A percentile compares a stretch with the other conserved stretches of the same genome.
These are phyloP conservation scores for Biscutella auriculata DNA, from an alignment of 441 rosid species.

Conservation along the genomic window DNA sequence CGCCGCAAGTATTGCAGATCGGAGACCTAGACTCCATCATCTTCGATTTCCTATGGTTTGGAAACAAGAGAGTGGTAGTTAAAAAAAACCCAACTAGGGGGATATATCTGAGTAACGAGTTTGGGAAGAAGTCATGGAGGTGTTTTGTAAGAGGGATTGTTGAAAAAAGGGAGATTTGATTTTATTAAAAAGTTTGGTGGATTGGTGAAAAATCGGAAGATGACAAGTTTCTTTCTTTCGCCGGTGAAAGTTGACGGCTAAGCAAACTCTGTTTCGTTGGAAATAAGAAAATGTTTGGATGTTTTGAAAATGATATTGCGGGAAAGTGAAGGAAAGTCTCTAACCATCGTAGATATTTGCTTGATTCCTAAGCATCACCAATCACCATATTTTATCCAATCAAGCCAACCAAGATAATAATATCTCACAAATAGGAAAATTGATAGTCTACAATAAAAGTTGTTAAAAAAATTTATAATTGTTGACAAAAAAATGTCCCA, in stretches of 20 bases:
- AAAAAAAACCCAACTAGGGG: slow-evolving; percentile 9
- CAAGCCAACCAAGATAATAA: too few species aligned
- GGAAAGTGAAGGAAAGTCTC: slow-evolving; percentile 51
- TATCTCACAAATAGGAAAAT: too few species aligned
- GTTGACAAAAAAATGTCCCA: too few species aligned
- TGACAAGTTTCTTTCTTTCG: slow-evolving; percentile 69
- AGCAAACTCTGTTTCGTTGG: slow-evolving; percentile 10
- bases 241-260: slow-evolving; percentile 24
- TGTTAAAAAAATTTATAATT: not conserved
- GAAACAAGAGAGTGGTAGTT: not conserved
- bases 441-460: too few species aligned
- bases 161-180: not conserved
- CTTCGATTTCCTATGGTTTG: not conserved
- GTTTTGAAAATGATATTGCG: slow-evolving; percentile 35
- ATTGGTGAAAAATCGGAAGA: slow-evolving; percentile 51
- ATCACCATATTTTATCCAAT: not conserved
- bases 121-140: slow-evolving; percentile 20
- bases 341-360: slow-evolving; percentile 15
- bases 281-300: not conserved
- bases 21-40: slow-evolving; percentile 84
- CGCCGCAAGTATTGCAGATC: slow-evolving; percentile 78
- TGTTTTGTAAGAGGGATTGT: slow-evolving; percentile 26
- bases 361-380: slow-evolving; percentile 21
- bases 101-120: slow-evolving; percentile 13
- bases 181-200: slow-evolving; percentile 29